Evolutionary conservation across 768 basidiomycete genomes (phyloP), one percentile per base, ranked within the genome.

Genomic region (Kwoniella sp.): DNA sequence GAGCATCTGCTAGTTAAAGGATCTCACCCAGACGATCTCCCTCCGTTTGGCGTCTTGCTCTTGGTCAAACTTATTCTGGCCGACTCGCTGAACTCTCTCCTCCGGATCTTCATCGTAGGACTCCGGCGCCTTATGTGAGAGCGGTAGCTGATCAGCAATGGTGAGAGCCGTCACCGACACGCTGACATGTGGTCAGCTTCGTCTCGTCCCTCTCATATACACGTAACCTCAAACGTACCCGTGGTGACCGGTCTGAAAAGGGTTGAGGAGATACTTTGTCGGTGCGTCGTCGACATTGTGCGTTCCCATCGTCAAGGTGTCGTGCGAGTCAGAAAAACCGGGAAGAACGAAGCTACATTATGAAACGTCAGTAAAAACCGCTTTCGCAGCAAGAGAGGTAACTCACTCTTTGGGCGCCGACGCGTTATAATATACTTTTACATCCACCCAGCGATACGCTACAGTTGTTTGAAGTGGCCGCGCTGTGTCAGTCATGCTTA

Each of bases 381-480:
- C 25, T 9, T 27, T 25, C 33, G 25, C 5, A 21, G 17, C 40
- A 9, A 3, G n/a, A 48, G 30, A 49, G 30, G 1, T 3, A 19
- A 63, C 70, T 64, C 55, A 68, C 70, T 58, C 47, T 33, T 25
- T 22, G 0, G 70, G 70, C 0, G 62, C 52, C 0, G 3, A 49
- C 2, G 63, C 64, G 24, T 59, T 58, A 24, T 58, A 67, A 29
- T 66, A 66, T 17, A 71, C 47, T 33, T 68, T 68, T 27, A 71
- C 24, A 33, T 68, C 62, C 1, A 71, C 5, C 46, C 22, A 60
- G 12, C 62, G 48, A 25, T 57, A 29, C 3, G 33, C 67, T 63
- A 55, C 25, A 48, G n/a, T 33, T 33, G 33, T 5, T 13, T 5
- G 13, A 10, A 29, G 19, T 10, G 52, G 4, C 15, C 33, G n/a